Evolutionary conservation across 192 early-diverging fungal species (phyloP), one percentile per base, ranked within the genome.

Genomic region (Coemansia sp.): DNA sequence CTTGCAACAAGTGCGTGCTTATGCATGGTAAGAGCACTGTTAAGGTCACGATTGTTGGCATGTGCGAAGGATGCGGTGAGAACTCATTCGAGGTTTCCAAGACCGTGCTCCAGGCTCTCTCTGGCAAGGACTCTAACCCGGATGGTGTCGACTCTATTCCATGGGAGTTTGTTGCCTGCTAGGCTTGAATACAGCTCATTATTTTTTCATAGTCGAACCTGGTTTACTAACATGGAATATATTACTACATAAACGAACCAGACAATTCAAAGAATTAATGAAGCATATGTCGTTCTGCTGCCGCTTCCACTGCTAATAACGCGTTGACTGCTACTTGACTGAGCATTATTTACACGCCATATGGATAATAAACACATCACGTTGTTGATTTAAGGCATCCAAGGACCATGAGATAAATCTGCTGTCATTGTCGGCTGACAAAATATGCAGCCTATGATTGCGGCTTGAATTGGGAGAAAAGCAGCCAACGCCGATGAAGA

Each of bases 1-100:
- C 42, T 16, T 67, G 66, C 40, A 57, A 57, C 36, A 67, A 27
- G 37, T 67, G 66, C 41, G 57, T 67, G 16, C 21, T 59, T 13
- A 37, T 67, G 27, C 54, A 59, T 59, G 66, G 66, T 2, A 37
- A 51, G 36, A 67, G 14, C 13, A 33, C 41, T 29, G 46, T 67
- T 14, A 29, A 59, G 54, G 54, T 67, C 37, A 44, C 46, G 42
- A 44, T 63, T 45, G 42, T 63, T 46, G 62, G 62, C 7, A 44
- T 63, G 37, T 63, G 62, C 62, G 54, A 57, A 16, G 54, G 54
- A 34, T 57, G 54, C 33, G 54, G 54, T 0, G 54, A 57, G 54
- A 57, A 57, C 14, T 31, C 54, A 34, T 57, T 57, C 14, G 54
- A 57, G 16, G 54, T 57, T 5, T 57, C 54, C 33, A 57, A 33